A percentile compares a stretch with the other conserved stretches of the same genome.
Evolutionary conservation across 495 filamentous ascomycete species (phyloP).

Genomic region (Aspergillus nidulans): DNA sequence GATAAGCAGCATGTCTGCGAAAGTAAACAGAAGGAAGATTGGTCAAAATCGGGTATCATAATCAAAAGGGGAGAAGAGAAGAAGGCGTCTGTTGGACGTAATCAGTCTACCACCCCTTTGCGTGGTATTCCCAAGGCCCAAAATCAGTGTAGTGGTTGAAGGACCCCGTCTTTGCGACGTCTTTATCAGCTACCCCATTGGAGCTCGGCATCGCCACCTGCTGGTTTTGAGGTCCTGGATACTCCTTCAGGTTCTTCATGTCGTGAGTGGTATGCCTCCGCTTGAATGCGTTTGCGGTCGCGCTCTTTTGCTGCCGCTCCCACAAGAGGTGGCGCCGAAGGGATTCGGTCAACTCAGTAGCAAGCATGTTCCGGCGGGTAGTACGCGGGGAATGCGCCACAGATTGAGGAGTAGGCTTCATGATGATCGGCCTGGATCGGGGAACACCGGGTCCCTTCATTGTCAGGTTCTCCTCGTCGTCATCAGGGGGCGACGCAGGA

Average conservation of each 20-base stretch:
- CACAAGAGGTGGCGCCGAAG: constrained; percentile 74
- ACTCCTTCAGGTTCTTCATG: constrained; percentile 75
- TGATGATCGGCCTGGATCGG: constrained; percentile 81
- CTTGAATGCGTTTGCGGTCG: constrained; percentile 84
- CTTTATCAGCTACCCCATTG: constrained; percentile 29
- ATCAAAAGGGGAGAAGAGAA: constrained; percentile 27
- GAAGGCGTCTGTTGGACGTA: not conserved
- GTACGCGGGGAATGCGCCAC: constrained; percentile 82
- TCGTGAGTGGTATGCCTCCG: constrained; percentile 88
- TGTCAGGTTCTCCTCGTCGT: constrained; percentile 60
- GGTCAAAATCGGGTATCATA: constrained; percentile 26
- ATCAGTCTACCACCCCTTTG: constrained; percentile 58
- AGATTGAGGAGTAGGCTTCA: constrained; percentile 55
- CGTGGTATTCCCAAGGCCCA: constrained; percentile 65
- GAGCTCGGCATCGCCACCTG: constrained; percentile 18
- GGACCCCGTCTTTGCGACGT: constrained; percentile 53
- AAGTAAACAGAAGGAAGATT: constrained; percentile 14
- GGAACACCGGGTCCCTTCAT: constrained; percentile 71
- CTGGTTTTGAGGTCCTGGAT: constrained; percentile 47
- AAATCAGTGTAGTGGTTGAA: constrained; percentile 63
- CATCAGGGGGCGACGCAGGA: constrained; percentile 65
- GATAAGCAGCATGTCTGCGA: constrained; percentile 22
- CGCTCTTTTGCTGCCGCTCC: constrained; percentile 86
- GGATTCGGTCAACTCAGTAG: constrained; percentile 83
- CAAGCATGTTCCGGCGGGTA: constrained; percentile 94